phyloP scores from a whole-genome alignment of 495 filamentous ascomycete species.

The Aspergillus kassunensis region DNA sequence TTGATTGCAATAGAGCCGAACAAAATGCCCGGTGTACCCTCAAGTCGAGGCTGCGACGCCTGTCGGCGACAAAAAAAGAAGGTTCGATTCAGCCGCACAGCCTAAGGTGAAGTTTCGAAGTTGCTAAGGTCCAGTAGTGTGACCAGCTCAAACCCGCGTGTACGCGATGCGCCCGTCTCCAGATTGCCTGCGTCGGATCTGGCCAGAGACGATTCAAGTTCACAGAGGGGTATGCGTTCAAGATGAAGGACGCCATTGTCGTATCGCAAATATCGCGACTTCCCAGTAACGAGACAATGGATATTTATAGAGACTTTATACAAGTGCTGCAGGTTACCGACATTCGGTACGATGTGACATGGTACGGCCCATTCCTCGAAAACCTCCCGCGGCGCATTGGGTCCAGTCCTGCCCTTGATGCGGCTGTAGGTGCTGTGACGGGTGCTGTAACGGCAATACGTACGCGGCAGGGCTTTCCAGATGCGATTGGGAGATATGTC shows the following conservation, averaged over 20 bases:
- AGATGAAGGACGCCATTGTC: background rate
- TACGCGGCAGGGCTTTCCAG: constrained; percentile 13
- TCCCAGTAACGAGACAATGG: constrained; percentile 11
- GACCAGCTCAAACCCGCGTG: constrained; percentile 34
- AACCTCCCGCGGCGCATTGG: constrained; percentile 35
- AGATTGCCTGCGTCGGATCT: constrained; percentile 36
- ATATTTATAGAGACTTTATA: constrained; percentile 21
- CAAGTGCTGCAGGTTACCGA: constrained; percentile 26
- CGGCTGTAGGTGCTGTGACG: constrained; percentile 29
- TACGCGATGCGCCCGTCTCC: constrained; percentile 36
- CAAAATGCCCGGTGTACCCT: constrained; percentile 45
- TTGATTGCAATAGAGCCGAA: background rate
- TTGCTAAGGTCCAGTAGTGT: constrained; percentile 22
- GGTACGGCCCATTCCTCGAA: constrained; percentile 32
- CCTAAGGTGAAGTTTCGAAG: background rate
- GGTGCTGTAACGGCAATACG: constrained; percentile 23
- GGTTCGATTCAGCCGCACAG: constrained; percentile 17
- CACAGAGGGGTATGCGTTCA: constrained; percentile 16
- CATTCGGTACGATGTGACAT: constrained; percentile 30
- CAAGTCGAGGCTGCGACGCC: constrained; percentile 42
- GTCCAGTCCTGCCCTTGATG: constrained; percentile 31
- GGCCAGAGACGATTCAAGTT: constrained; percentile 44
- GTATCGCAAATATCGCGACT: background rate
- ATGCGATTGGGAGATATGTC: constrained; percentile 24
- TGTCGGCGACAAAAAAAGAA: constrained; percentile 48